Evolutionary conservation across 306 rosid species (phyloP).

Genomic region (Nissolia schottii): DNA sequence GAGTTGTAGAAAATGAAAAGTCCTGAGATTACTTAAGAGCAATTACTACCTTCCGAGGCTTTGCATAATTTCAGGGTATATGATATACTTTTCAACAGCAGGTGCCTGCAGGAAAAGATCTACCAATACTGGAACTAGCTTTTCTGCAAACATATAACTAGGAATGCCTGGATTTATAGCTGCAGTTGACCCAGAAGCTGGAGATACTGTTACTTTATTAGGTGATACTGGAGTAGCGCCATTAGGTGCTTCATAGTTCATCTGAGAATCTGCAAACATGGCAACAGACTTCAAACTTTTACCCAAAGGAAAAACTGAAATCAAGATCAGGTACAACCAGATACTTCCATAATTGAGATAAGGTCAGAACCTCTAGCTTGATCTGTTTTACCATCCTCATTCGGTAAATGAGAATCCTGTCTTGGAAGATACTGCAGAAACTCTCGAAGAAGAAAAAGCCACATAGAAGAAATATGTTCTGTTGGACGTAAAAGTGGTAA

Average conservation of each 20-base stretch:
- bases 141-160: slow-evolving; percentile 71
- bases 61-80: slow-evolving; percentile 92
- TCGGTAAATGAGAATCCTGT: slow-evolving; percentile 48
- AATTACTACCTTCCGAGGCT: slow-evolving; percentile 81
- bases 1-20: slow-evolving; percentile 7
- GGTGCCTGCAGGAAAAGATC: slow-evolving; percentile 87
- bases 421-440: slow-evolving; percentile 81
- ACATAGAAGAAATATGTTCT: slow-evolving; percentile 70
- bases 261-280: slow-evolving; percentile 47
- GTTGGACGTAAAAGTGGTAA: slow-evolving; percentile 76
- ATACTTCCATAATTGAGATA: slow-evolving; percentile 39
- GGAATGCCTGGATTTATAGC: slow-evolving; percentile 47
- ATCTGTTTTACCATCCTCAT: slow-evolving; percentile 55
- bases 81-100: slow-evolving; percentile 61
- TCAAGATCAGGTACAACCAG: slow-evolving; percentile 20
- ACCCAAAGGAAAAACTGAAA: slow-evolving; percentile 20
- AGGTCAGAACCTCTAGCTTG: slow-evolving; percentile 50
- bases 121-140: slow-evolving; percentile 78
- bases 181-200: slow-evolving; percentile 46
- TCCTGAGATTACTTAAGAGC: slow-evolving; percentile 22
- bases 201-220: slow-evolving; percentile 45
- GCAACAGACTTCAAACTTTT: slow-evolving; percentile 12
- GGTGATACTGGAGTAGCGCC: slow-evolving; percentile 48
- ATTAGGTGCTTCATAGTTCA: slow-evolving; percentile 43
- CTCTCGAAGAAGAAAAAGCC: slow-evolving; percentile 79